Evolutionary conservation across 2,329 filamentous ascomycete species (phyloP).

Genomic region (Fusarium succisae): DNA sequence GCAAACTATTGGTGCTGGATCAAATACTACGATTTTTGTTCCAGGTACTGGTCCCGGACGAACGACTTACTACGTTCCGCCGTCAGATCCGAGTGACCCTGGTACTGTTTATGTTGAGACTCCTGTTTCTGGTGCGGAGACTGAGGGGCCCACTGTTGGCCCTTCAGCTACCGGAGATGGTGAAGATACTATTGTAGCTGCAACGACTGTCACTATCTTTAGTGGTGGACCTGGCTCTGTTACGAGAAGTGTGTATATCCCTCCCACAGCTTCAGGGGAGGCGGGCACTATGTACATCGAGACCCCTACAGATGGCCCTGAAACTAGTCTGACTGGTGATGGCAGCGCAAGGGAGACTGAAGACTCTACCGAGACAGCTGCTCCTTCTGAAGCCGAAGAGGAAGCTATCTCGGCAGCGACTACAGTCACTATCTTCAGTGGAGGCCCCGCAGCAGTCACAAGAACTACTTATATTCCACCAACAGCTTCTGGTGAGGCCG

Average conservation of each 20-base stretch:
- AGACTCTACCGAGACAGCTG: background rate
- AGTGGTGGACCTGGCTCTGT: background rate
- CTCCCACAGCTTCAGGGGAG: background rate
- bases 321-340: background rate
- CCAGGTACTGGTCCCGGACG: background rate
- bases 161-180: background rate
- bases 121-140: background rate
- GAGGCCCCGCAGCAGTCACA: background rate
- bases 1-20: background rate
- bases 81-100: background rate
- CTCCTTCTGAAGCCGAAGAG: background rate
- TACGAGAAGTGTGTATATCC: background rate
- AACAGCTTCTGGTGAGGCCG: background rate
- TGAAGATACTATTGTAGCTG: background rate
- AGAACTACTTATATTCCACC: background rate
- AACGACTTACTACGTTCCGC: background rate
- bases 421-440: background rate
- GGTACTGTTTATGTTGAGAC: conserved; percentile 5
- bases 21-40: background rate
- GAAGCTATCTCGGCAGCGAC: background rate
- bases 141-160: background rate
- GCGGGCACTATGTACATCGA: background rate
- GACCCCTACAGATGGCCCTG: background rate
- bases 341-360: background rate
- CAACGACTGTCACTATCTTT: background rate